Evolutionary conservation across 2,329 filamentous ascomycete genomes (phyloP), one percentile per base, ranked within the genome.

Genomic region (Dactylonectria macrodidyma): DNA sequence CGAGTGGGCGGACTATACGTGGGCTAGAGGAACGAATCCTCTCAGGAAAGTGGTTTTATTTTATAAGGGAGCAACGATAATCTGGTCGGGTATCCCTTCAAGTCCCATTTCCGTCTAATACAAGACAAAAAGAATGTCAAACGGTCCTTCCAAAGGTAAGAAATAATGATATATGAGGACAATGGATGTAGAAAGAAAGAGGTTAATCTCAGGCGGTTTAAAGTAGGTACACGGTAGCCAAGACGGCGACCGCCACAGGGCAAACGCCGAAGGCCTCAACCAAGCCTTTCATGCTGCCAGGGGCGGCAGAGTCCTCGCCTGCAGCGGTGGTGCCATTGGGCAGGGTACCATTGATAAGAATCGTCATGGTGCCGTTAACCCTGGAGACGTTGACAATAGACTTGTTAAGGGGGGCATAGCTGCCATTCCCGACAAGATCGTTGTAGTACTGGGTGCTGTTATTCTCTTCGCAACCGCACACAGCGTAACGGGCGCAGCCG

Each of bases 261-360:
- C 86, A 89, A 77, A 83, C 85, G 34, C 86, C 87, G 5, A 82
- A 77, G 1, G 81, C 72, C 66, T 84, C 76, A 2, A 81, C 73
- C 47, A 85, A 60, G 1, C 71, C 71, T 12, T 70, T 71, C 68
- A 83, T 68, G 34, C 41, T 52, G 19, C 57, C 19, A 33, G 34
- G 59, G 11, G 52, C 62, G 6, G 81, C 78, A 54, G 81, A 78
- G 8, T 84, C 78, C 3, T 78, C 78, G 16, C 68, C 55, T 5
- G 83, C 68, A 1, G 86, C 84, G 0, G 89, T 91, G 1, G 91
- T 92, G 56, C 89, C 93, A 76, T 95, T 94, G 77, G 90, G 88
- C 3, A 95, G 82, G 0, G 91, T 93, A n/a, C 93, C 93, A 77
- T 95, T 94, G 77, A 95, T 82, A 34, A 93, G 83, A 44, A 96